These are phyloP conservation scores for Claviceps sp. DNA, from an alignment of 2,329 filamentous ascomycete genomes.

Conservation along the genomic window DNA sequence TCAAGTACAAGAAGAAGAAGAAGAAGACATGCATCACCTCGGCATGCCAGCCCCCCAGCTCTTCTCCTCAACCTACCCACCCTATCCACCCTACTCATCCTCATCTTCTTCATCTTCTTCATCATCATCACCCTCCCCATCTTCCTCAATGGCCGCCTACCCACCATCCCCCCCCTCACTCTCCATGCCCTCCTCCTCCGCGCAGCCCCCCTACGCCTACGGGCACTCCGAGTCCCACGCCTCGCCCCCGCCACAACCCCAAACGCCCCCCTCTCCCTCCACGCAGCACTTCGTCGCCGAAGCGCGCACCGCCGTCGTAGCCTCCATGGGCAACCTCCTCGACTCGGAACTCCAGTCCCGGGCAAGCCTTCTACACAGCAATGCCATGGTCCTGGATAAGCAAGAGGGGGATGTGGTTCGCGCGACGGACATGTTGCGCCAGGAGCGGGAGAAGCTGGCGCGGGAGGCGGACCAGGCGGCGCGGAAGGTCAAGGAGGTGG, in stretches of 20 bases:
- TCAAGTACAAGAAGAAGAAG: background rate
- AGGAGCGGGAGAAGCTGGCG: constrained; percentile 52
- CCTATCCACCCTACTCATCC: background rate
- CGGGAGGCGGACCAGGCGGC: constrained; percentile 49
- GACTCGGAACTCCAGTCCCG: constrained; percentile 55
- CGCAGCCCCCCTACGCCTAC: constrained; percentile 5
- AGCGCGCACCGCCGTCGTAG: constrained; percentile 45
- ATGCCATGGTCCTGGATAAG: constrained; percentile 47
- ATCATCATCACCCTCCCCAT: background rate
- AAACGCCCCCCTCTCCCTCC: constrained; percentile 26
- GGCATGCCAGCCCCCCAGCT: background rate
- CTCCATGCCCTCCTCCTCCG: background rate
- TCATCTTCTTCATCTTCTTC: background rate
- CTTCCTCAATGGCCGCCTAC: background rate
- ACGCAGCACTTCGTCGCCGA: constrained; percentile 37
- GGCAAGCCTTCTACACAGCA: constrained; percentile 55
- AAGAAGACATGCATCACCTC: background rate
- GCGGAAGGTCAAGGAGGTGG: constrained; percentile 59
- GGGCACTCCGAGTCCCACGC: background rate
- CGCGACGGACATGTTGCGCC: constrained; percentile 44
- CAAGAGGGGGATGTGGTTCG: constrained; percentile 54
- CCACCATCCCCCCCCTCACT: background rate
- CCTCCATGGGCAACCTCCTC: constrained; percentile 54
- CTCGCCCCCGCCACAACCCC: constrained; percentile 15
- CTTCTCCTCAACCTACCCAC: background rate